Conservation (phyloP, 208 protist genomes). For the Trypanosoma rangeli region DNA sequence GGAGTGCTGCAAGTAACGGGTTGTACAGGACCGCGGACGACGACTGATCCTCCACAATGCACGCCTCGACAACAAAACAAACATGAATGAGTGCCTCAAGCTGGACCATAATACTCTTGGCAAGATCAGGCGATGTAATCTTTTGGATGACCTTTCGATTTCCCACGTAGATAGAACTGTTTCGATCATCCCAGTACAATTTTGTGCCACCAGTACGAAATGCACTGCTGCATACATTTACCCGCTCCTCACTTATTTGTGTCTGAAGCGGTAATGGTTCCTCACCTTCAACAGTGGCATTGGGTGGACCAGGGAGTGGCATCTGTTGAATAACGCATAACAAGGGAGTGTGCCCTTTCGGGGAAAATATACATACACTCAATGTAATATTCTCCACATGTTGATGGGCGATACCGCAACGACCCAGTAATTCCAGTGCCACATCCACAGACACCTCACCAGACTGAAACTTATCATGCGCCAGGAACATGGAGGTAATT, state of each 20-base stretch:
- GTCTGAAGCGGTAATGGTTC: not conserved
- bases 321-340: slow-evolving; percentile 13
- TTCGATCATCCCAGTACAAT: slow-evolving; percentile 21
- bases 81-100: slow-evolving; percentile 24
- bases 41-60: slow-evolving; percentile 1
- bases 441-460: slow-evolving; percentile 57
- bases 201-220: not conserved
- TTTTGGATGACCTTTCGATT: slow-evolving; percentile 1
- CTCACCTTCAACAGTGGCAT: slow-evolving; percentile 2
- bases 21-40: slow-evolving; percentile 8
- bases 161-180: slow-evolving; percentile 22
- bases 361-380: slow-evolving; percentile 13
- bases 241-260: slow-evolving; percentile 1
- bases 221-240: slow-evolving; percentile 14
- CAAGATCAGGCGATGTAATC: not conserved
- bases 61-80: slow-evolving; percentile 9
- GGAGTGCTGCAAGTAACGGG: slow-evolving; percentile 9
- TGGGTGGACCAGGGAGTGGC: not conserved
- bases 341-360: slow-evolving; percentile 1
- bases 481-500: slow-evolving; percentile 52
- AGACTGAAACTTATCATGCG: slow-evolving; percentile 53
- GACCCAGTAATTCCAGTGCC: slow-evolving; percentile 43
- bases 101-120: not conserved
- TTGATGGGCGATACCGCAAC: slow-evolving; percentile 54
- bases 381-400: slow-evolving; percentile 34